Conservation (phyloP, 192 early-diverging fungal genomes). For the Podila clonocystis region DNA sequence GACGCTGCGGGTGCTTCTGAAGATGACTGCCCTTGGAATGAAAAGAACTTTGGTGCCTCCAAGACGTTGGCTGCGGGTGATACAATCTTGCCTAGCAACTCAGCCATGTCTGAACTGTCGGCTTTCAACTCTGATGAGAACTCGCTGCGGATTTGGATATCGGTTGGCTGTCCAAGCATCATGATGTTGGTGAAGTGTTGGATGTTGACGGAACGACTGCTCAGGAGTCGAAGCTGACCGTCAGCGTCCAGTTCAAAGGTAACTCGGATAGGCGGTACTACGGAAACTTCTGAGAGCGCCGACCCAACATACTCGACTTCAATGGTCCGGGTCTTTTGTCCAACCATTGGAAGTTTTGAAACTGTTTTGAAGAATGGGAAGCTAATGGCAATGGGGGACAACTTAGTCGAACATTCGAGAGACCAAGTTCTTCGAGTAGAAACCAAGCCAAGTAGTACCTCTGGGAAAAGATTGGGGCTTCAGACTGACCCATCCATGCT, state of each 20-base stretch:
- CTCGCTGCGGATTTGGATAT: slow-evolving; percentile 39
- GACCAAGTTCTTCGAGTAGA: not conserved
- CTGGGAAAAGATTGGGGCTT: slow-evolving; percentile 20
- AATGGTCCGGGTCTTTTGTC: slow-evolving; percentile 21
- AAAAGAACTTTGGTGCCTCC: slow-evolving; percentile 32
- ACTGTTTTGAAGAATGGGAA: slow-evolving; percentile 40
- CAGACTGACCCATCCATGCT: slow-evolving; percentile 21
- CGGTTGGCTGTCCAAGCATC: slow-evolving; percentile 45
- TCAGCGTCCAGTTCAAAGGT: slow-evolving; percentile 26
- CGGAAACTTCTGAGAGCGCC: not conserved
- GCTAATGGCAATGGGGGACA: not conserved
- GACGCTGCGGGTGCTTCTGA: not conserved
- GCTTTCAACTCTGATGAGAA: slow-evolving; percentile 6
- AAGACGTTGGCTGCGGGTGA: slow-evolving; percentile 9
- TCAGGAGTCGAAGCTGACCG: slow-evolving; percentile 13
- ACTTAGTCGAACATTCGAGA: not conserved
- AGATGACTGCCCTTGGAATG: not conserved
- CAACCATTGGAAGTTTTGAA: slow-evolving; percentile 13
- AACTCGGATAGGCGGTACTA: not conserved
- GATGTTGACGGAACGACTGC: slow-evolving; percentile 5
- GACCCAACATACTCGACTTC: slow-evolving; percentile 30
- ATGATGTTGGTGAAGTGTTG: slow-evolving; percentile 20
- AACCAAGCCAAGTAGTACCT: slow-evolving; percentile 5
- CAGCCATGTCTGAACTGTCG: not conserved
- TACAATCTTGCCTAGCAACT: slow-evolving; percentile 6